A percentile compares a stretch with the other conserved stretches of the same genome.
Conservation (phyloP, 2,329 filamentous ascomycete species). For the Xylaria sp. region DNA sequence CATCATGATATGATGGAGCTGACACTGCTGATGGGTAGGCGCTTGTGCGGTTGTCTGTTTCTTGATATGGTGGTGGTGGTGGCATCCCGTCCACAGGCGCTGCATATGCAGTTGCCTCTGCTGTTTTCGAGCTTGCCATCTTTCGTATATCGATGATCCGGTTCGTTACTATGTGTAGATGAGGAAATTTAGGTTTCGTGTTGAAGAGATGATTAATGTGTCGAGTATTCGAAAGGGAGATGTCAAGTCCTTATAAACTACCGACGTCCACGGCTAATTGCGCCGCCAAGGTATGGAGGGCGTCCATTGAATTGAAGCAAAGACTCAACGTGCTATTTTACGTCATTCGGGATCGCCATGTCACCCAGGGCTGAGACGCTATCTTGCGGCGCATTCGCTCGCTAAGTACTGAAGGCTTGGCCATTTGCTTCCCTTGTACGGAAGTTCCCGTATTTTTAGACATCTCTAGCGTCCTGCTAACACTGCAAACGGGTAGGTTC, state of each 20-base stretch:
- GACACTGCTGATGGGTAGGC: constrained; percentile 3
- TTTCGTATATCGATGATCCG: not conserved
- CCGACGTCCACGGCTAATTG: not conserved
- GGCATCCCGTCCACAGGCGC: not conserved
- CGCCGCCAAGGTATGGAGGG: not conserved
- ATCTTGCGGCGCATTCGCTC: not conserved
- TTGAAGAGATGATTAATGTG: not conserved
- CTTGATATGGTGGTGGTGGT: constrained; percentile 33
- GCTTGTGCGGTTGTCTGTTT: not conserved
- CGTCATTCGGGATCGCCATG: constrained; percentile 2
- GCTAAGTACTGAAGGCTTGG: constrained; percentile 2
- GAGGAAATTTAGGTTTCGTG: not conserved
- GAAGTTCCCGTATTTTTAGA: constrained; percentile 1
- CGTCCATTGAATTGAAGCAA: not conserved
- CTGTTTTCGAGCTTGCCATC: constrained; percentile 26
- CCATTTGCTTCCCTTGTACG: not conserved
- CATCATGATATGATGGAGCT: constrained; percentile 22
- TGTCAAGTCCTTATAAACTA: not conserved
- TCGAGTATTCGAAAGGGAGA: not conserved
- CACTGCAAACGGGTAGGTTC: constrained; percentile 3
- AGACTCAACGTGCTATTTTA: not conserved
- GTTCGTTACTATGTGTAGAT: not conserved
- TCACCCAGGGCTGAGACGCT: constrained; percentile 3
- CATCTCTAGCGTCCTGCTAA: not conserved
- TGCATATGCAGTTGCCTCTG: constrained; percentile 13